phyloP scores from a whole-genome alignment of 1,139 yeast species.

The Arxiozyma slooffiae region DNA sequence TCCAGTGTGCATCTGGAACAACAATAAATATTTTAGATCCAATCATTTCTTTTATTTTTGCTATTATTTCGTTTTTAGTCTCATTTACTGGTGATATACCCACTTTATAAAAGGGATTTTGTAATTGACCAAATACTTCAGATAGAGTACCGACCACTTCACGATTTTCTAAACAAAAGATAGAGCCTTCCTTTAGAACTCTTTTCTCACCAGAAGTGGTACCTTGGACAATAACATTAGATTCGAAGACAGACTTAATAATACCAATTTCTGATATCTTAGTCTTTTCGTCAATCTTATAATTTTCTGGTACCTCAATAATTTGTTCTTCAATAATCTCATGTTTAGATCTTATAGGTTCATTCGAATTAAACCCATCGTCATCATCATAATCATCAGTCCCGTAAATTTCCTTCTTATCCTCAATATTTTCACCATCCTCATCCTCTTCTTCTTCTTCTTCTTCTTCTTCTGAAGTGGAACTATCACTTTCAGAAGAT shows the following conservation, averaged over 20 bases:
- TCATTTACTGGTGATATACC: conserved; percentile 45
- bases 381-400: conserved; percentile 22
- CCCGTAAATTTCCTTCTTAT: conserved; percentile 8
- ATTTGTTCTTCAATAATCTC: conserved; percentile 65
- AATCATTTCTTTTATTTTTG: conserved; percentile 36
- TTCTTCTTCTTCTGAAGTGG: background rate
- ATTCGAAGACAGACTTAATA: conserved; percentile 62
- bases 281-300: conserved; percentile 46
- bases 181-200: conserved; percentile 70
- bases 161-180: conserved; percentile 68
- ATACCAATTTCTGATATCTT: conserved; percentile 67
- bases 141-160: conserved; percentile 69
- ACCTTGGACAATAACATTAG: conserved; percentile 64
- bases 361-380: conserved; percentile 34
- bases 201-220: conserved; percentile 76
- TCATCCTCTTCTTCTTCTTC: no score
- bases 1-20: conserved; percentile 69
- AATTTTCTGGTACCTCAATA: conserved; percentile 60
- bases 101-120: conserved; percentile 73
- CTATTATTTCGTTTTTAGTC: conserved; percentile 32
- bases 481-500: conserved; percentile 1
- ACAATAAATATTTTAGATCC: conserved; percentile 66
- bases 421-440: conserved; percentile 7
- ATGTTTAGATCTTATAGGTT: conserved; percentile 69
- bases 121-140: conserved; percentile 86